Evolutionary conservation across 2,329 filamentous ascomycete species (phyloP), one percentile per base, ranked within the genome.

Genomic region (Dactylellina leptospora): DNA sequence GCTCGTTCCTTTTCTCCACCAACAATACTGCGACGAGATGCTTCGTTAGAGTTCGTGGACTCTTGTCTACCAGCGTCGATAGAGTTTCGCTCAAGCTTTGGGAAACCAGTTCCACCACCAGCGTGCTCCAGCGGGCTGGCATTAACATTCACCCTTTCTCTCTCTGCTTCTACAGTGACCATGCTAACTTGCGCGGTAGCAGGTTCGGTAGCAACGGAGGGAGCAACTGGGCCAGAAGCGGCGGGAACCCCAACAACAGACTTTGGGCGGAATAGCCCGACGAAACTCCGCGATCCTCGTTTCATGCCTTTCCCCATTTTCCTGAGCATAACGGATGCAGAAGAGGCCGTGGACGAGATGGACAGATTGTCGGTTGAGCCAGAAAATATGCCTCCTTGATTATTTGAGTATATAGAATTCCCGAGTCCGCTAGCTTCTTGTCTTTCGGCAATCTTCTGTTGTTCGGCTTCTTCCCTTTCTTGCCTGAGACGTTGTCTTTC

Each of bases 291-390:
- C 16, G 90, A 90, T 55, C 92, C 89, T 81, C 95, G 96, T 85
- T 96, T 97, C 87, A 97, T 90, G n/a, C 93, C 93, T 75, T 92
- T 92, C 62, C 95, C 95, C 95, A 99, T 99, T 83, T 99, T 99
- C 58, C 95, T 88, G 75, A 99, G 90, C 91, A 96, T 96, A 76
- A 96, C 88, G 27, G 92, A 96, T 30, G 91, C 91, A 18, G 91
- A 96, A 4, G 92, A 96, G 18, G 91, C 91, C 8, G 91, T 96
- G 2, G 92, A 96, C 0, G 91, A 93, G 74, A 96, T 92, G 11
- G 92, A 96, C 45, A 99, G 81, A 76, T 97, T 97, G 80, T 99
- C 95, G 0, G 92, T 97, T 3, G 95, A 99, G 11, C 92, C 90
- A 13, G 88, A 86, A 78, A 97, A 97, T 74, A 93, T 86, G 74